A percentile compares a stretch with the other conserved stretches of the same genome.
Evolutionary conservation across 1,284 basidiomycete species (phyloP).

Genomic region (Leccinum angustisporum): DNA sequence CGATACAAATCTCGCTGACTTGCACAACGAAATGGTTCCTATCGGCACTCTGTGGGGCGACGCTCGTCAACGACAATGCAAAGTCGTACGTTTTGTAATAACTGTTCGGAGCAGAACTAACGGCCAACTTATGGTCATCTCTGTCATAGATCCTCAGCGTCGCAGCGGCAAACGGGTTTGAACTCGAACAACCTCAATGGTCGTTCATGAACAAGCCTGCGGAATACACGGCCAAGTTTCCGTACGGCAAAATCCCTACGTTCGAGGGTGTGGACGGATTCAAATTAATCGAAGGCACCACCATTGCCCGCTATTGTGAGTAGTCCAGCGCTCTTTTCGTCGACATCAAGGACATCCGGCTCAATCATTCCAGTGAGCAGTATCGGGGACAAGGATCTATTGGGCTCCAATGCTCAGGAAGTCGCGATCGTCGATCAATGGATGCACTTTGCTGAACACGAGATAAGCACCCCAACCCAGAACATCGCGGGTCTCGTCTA

Average conservation of each 20-base stretch:
- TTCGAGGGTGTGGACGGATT: conserved; percentile 54
- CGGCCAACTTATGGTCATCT: not conserved
- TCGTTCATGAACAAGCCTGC: conserved; percentile 32
- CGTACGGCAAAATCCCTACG: conserved; percentile 45
- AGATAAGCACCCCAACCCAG: conserved; percentile 30
- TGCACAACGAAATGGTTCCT: too few species aligned
- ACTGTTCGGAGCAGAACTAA: too few species aligned
- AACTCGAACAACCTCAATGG: conserved; percentile 15
- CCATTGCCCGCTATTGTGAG: conserved; percentile 62
- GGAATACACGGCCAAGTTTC: conserved; percentile 47
- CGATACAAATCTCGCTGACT: too few species aligned
- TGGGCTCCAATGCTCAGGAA: conserved; percentile 46
- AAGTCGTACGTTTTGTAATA: too few species aligned
- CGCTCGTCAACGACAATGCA: too few species aligned
- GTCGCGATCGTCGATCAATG: conserved; percentile 53
- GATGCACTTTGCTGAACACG: conserved; percentile 51
- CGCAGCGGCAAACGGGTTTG: conserved; percentile 19
- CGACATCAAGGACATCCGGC: not conserved
- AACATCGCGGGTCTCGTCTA: conserved; percentile 9
- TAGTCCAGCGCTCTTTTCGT: conserved; percentile 7
- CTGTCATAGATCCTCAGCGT: conserved; percentile 22
- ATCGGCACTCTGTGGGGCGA: too few species aligned
- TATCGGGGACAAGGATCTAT: conserved; percentile 48
- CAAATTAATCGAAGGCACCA: conserved; percentile 50
- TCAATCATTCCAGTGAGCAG: conserved; percentile 39